A percentile compares a stretch with the other conserved stretches of the same genome.
Conservation (phyloP, 106 monocot genomes). For the Phalaenopsis aphrodite region DNA sequence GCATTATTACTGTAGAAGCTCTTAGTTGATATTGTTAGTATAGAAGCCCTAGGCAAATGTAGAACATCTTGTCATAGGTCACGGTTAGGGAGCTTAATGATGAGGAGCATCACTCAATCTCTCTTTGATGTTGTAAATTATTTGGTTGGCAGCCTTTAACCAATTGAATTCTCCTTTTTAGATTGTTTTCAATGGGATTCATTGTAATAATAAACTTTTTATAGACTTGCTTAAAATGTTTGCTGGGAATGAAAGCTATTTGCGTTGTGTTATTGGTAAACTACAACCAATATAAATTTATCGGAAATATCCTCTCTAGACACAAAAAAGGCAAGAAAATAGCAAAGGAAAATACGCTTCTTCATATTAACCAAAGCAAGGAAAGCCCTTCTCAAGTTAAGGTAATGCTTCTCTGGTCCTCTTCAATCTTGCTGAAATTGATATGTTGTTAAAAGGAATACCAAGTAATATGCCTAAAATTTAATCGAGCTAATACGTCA, state of each 20-base stretch:
- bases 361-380: neutral
- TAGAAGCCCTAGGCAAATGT: neutral
- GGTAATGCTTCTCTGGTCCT: neutral
- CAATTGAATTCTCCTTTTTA: neutral
- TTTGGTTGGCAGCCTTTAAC: neutral
- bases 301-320: neutral
- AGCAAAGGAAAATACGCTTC: neutral
- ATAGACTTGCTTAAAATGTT: neutral
- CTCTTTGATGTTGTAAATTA: neutral
- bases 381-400: neutral
- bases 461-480: neutral
- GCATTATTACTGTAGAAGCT: neutral
- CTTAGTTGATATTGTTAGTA: no score
- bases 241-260: neutral
- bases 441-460: neutral
- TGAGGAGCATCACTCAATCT: no score
- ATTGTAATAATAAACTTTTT: neutral
- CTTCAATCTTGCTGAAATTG: neutral
- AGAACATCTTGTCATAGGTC: neutral
- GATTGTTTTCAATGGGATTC: neutral
- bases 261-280: neutral
- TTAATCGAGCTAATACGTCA: neutral
- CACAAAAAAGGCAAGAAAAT: neutral
- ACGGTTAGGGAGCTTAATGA: neutral
- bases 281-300: neutral